Conservation (phyloP, 805 yeast genomes). For the Scheffersomyces ergatensis region DNA sequence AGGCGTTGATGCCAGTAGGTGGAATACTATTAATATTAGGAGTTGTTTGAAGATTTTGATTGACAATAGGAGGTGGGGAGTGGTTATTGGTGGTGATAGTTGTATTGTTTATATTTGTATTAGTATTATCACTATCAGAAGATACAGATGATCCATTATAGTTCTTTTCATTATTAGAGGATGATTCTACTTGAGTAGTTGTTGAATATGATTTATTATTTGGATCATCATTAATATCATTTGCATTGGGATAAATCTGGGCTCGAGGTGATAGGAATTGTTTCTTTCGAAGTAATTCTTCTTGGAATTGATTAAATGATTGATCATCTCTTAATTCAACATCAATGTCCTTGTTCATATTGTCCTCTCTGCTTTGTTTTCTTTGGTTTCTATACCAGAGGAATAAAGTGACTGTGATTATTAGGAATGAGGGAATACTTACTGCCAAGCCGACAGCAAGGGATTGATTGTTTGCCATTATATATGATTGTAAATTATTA, state of each 20-base stretch:
- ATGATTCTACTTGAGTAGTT: not conserved
- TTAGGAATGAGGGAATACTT: slow-evolving; percentile 36
- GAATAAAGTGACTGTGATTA: slow-evolving; percentile 18
- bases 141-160: not conserved
- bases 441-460: slow-evolving; percentile 42
- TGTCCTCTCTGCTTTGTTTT: slow-evolving; percentile 31
- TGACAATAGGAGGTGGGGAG: not conserved
- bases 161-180: not conserved
- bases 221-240: not conserved
- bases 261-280: not conserved
- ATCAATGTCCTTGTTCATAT: slow-evolving; percentile 23
- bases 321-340: slow-evolving; percentile 35
- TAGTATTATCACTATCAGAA: not conserved
- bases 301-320: slow-evolving; percentile 33
- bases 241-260: not conserved
- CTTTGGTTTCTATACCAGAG: slow-evolving; percentile 31
- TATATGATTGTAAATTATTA: no score
- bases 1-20: not conserved
- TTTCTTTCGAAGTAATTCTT: slow-evolving; percentile 29
- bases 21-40: not conserved
- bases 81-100: not conserved
- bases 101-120: not conserved
- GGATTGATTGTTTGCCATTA: slow-evolving; percentile 16
- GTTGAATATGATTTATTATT: not conserved
- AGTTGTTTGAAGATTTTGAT: not conserved